Percentiles rank a stretch among this genome's conserved stretches.
phyloP scores from a whole-genome alignment of 768 basidiomycete species.

The Podaxis carcinomalis region DNA sequence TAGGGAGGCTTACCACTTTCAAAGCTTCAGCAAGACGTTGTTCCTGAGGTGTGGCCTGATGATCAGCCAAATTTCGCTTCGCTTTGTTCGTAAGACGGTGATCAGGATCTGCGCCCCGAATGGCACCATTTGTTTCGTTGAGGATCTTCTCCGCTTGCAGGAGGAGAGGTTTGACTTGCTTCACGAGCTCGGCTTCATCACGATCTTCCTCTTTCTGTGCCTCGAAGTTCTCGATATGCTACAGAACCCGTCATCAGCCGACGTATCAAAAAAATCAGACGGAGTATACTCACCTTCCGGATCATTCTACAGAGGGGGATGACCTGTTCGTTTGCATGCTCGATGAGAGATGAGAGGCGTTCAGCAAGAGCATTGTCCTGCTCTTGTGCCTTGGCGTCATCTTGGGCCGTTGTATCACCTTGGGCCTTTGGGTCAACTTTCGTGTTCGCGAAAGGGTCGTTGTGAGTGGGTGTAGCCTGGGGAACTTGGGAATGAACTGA shows the following conservation, averaged over 20 bases:
- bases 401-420: neutral
- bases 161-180: conserved; percentile 30
- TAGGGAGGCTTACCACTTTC: conserved; percentile 24
- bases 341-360: conserved; percentile 30
- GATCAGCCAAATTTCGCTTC: conserved; percentile 29
- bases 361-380: conserved; percentile 26
- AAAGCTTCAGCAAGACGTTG: conserved; percentile 34
- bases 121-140: conserved; percentile 32
- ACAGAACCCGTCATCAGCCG: neutral
- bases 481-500: neutral
- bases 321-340: conserved; percentile 27
- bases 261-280: neutral
- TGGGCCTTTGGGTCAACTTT: too few species aligned
- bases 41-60: conserved; percentile 32
- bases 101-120: conserved; percentile 34
- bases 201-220: conserved; percentile 30
- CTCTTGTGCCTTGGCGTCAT: conserved; percentile 19
- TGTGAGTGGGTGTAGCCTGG: neutral
- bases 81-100: conserved; percentile 29
- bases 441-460: neutral
- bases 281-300: conserved; percentile 23
- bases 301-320: conserved; percentile 30
- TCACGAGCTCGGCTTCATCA: conserved; percentile 29
- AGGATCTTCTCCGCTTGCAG: conserved; percentile 33
- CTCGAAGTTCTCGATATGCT: conserved; percentile 34